These are phyloP conservation scores for Isatis tinctoria DNA, from an alignment of 345 rosid genomes.

Conservation along the genomic window DNA sequence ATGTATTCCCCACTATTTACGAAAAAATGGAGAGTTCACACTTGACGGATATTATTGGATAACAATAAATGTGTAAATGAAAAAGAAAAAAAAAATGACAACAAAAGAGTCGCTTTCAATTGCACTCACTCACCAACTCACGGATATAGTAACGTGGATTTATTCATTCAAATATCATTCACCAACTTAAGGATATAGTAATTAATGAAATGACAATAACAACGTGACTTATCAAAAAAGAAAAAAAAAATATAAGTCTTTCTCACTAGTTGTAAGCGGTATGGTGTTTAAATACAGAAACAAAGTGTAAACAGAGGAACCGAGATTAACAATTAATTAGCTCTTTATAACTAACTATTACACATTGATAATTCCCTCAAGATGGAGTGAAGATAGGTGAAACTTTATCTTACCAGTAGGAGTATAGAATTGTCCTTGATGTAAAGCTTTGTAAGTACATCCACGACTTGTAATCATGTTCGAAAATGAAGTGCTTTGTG, in stretches of 20 bases:
- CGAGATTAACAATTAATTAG: background rate
- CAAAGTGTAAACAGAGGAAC: too few species aligned
- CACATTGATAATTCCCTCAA: too few species aligned
- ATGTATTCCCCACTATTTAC: background rate
- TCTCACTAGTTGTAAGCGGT: too few species aligned
- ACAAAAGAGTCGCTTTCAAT: background rate
- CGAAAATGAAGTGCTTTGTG: too few species aligned
- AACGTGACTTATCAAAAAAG: background rate
- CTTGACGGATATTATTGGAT: background rate
- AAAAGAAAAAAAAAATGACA: background rate
- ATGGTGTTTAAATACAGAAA: too few species aligned
- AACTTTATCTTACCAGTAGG: background rate
- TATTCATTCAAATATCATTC: background rate
- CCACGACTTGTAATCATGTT: too few species aligned
- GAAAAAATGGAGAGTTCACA: background rate
- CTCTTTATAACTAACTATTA: too few species aligned
- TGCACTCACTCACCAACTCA: conserved; percentile 4
- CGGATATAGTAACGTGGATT: background rate
- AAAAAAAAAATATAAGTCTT: too few species aligned
- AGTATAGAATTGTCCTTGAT: too few species aligned
- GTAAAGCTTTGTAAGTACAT: too few species aligned
- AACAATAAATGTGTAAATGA: conserved; percentile 10
- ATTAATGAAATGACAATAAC: too few species aligned
- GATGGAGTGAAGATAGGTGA: background rate
- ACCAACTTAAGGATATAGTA: background rate